Evolutionary conservation across 1,139 yeast species (phyloP), one percentile per base, ranked within the genome.

Genomic region (Yamadazyma taylorii): DNA sequence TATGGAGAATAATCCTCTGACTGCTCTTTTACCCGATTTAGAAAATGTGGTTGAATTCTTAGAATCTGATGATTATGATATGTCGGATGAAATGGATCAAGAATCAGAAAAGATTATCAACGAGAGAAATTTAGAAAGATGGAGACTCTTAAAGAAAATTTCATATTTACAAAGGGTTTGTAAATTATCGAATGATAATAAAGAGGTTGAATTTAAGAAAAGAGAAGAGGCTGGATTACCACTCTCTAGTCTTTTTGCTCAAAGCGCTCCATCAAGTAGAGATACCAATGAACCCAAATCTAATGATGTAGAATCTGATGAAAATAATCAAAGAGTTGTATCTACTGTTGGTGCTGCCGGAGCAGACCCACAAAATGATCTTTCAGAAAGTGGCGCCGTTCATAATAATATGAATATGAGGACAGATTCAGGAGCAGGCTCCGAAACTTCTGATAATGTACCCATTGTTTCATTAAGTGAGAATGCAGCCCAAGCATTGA

Each of bases 111-210:
- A 49, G 1, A 43, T 65, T 2, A 59, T 75, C 15, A 51, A 63
- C n/a, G 75, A 67, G 39, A 61, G 75, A 59, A 74, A 80, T 48
- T 61, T 59, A 36, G 84, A 79, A 54, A 67, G 84, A 52, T 83
- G 89, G 89, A 66, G 71, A 23, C 73, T 85, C 62, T 63, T 85
- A 52, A 85, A 84, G 55, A 76, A 84, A 52, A 64, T 85, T 25
- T 75, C 85, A 5, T 85, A 85, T 50, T 61, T 85, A 42, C 89
- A 82, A 52, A 69, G 82, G 48, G 66, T 80, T n/a, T 72, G 79
- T 4, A 69, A 76, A 16, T 70, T 66, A 44, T 67, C 63, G 33
- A 61, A 60, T 34, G 61, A 57, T 3, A 57, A 53, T 29, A 50
- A 53, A 21, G 69, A 62, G 9, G 63, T 51, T 17, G 75, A 67